phyloP scores from a whole-genome alignment of 352 stramenopile species.

The Pythium scleroteichum region DNA sequence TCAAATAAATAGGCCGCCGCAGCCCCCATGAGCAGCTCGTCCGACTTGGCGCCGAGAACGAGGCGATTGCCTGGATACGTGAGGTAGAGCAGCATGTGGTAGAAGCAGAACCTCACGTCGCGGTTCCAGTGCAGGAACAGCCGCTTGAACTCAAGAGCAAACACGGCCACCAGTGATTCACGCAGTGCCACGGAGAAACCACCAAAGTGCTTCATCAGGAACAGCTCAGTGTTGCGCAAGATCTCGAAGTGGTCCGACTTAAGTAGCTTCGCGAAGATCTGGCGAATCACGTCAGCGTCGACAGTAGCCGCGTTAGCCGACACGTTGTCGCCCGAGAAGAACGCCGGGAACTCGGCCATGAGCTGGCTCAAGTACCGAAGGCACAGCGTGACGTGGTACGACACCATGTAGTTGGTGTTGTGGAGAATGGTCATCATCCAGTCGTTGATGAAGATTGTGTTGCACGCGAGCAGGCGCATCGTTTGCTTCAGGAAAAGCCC shows the following conservation, averaged over 20 bases:
- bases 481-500: conserved; percentile 58
- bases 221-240: conserved; percentile 63
- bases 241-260: conserved; percentile 77
- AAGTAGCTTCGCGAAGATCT: conserved; percentile 62
- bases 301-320: conserved; percentile 16
- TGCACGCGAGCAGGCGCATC: conserved; percentile 54
- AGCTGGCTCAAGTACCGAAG: conserved; percentile 68
- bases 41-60: conserved; percentile 67
- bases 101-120: conserved; percentile 85
- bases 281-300: conserved; percentile 33
- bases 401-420: conserved; percentile 67
- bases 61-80: conserved; percentile 78
- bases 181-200: conserved; percentile 57
- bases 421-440: conserved; percentile 61
- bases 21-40: conserved; percentile 69
- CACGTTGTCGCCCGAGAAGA: conserved; percentile 39
- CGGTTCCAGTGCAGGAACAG: conserved; percentile 85
- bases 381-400: conserved; percentile 71
- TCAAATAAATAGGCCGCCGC: conserved; percentile 67
- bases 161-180: conserved; percentile 45
- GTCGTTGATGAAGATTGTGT: conserved; percentile 51
- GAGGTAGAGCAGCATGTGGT: conserved; percentile 79
- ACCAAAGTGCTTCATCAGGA: conserved; percentile 66
- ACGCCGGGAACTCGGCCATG: conserved; percentile 55
- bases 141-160: conserved; percentile 51